phyloP scores from a whole-genome alignment of 2,329 filamentous ascomycete species.

The Ophiosphaerella narmari region DNA sequence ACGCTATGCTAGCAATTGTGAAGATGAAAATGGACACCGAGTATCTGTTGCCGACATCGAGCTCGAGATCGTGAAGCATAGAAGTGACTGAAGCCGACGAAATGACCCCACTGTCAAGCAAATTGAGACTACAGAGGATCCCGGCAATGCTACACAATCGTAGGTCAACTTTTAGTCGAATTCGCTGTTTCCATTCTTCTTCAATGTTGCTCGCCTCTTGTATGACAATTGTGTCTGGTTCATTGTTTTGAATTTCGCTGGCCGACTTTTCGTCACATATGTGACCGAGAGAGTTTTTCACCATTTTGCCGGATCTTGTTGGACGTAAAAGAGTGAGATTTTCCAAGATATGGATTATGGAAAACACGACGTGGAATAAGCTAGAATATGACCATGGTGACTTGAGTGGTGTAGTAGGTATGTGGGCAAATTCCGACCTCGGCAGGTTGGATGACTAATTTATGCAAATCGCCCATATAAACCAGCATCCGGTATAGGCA shows the following conservation, averaged over 20 bases:
- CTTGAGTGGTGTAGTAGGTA: slow-evolving; percentile 5
- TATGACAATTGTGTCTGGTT: slow-evolving; percentile 7
- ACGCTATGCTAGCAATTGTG: slow-evolving; percentile 69
- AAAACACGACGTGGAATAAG: slow-evolving; percentile 6
- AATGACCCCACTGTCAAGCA: slow-evolving; percentile 72
- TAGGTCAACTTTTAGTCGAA: slow-evolving; percentile 68
- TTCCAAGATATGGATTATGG: not conserved
- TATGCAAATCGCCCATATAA: too few relatives aligned
- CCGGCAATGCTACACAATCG: slow-evolving; percentile 73
- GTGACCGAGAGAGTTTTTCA: slow-evolving; percentile 20
- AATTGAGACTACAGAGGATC: slow-evolving; percentile 70
- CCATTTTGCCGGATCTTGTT: slow-evolving; percentile 11
- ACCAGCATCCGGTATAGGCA: too few relatives aligned
- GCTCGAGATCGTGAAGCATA: slow-evolving; percentile 66
- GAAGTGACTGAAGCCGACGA: slow-evolving; percentile 71
- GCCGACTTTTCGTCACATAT: slow-evolving; percentile 15
- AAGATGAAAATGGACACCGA: slow-evolving; percentile 75
- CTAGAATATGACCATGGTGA: slow-evolving; percentile 7
- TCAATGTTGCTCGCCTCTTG: slow-evolving; percentile 13
- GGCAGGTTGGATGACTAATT: not conserved
- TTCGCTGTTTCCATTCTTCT: slow-evolving; percentile 49
- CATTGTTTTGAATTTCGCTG: slow-evolving; percentile 18
- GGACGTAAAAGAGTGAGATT: slow-evolving; percentile 1
- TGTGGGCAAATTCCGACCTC: slow-evolving; percentile 2
- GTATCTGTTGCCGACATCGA: slow-evolving; percentile 67